Evolutionary conservation across 1,284 basidiomycete genomes (phyloP).

Genomic region (Cutaneotrichosporon cavernicola): DNA sequence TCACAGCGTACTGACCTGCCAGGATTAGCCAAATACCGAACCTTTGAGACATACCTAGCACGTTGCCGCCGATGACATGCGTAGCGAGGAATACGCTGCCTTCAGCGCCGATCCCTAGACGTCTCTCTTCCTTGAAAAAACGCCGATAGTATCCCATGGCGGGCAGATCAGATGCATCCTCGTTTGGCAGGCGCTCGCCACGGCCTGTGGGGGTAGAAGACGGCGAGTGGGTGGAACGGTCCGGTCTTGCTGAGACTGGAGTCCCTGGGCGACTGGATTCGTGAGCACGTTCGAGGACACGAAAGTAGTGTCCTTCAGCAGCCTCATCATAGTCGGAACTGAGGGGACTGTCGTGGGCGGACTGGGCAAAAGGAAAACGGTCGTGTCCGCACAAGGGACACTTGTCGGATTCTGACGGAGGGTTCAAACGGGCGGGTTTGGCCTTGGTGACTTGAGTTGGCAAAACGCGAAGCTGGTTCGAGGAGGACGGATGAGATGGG

Average conservation of each 20-base stretch:
- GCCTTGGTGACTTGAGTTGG: not conserved
- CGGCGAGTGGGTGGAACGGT: conserved; percentile 52
- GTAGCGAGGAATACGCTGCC: conserved; percentile 68
- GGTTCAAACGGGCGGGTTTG: not conserved
- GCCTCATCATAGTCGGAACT: not conserved
- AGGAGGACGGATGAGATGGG: conserved; percentile 23
- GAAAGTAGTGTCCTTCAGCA: conserved; percentile 37
- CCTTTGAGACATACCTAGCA: conserved; percentile 28
- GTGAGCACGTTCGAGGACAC: conserved; percentile 47
- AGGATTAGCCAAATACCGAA: conserved; percentile 27
- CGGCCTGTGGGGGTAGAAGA: conserved; percentile 4
- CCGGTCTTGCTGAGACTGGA: conserved; percentile 20
- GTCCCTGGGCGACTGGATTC: conserved; percentile 44
- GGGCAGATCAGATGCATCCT: conserved; percentile 32
- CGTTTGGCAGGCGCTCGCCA: conserved; percentile 20
- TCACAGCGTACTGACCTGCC: conserved; percentile 70
- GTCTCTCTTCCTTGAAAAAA: conserved; percentile 83
- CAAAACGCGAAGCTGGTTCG: not conserved
- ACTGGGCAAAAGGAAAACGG: not conserved
- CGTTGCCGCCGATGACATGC: conserved; percentile 43
- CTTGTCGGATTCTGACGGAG: conserved; percentile 36
- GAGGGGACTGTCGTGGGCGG: not conserved
- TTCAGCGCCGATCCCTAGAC: conserved; percentile 87
- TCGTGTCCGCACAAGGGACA: conserved; percentile 44
- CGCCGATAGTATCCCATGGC: conserved; percentile 59